Conservation (phyloP, 2,329 filamentous ascomycete genomes). For the Pyricularia sp. region DNA sequence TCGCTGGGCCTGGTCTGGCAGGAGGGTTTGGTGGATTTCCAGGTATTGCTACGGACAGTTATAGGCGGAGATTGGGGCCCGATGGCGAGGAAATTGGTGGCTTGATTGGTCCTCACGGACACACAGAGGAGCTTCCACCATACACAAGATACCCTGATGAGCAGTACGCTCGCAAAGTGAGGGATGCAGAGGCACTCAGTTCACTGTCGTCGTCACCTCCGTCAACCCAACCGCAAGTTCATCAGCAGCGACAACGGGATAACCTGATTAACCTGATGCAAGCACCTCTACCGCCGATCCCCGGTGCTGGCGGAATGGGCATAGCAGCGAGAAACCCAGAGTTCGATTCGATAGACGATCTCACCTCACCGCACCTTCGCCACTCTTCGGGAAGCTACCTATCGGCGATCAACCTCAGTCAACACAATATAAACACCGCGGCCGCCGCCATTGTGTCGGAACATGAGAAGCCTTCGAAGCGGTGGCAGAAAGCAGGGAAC, state of each 20-base stretch:
- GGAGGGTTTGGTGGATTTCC: conserved; percentile 61
- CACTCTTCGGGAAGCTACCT: conserved; percentile 42
- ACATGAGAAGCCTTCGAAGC: conserved; percentile 35
- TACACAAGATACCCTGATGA: conserved; percentile 86
- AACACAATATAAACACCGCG: conserved; percentile 44
- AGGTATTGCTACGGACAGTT: conserved; percentile 48
- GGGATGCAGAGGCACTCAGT: conserved; percentile 12
- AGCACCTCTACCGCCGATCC: conserved; percentile 21
- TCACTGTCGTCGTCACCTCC: not conserved
- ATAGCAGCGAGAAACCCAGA: conserved; percentile 53
- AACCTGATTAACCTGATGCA: not conserved
- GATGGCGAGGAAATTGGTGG: conserved; percentile 82
- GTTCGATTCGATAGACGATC: conserved; percentile 48
- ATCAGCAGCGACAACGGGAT: conserved; percentile 7
- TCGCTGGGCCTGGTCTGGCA: conserved; percentile 7
- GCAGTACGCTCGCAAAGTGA: conserved; percentile 45
- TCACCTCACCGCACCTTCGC: conserved; percentile 39
- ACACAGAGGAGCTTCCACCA: conserved; percentile 83
- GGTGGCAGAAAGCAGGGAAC: conserved; percentile 43
- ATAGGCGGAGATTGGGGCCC: conserved; percentile 64
- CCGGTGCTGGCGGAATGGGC: conserved; percentile 53
- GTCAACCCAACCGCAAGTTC: conserved; percentile 9
- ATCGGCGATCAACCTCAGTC: conserved; percentile 36
- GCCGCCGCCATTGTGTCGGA: conserved; percentile 31
- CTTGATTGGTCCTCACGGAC: conserved; percentile 78